Evolutionary conservation across 257 asterid genomes (phyloP).

Genomic region (Nicotiana undulata): DNA sequence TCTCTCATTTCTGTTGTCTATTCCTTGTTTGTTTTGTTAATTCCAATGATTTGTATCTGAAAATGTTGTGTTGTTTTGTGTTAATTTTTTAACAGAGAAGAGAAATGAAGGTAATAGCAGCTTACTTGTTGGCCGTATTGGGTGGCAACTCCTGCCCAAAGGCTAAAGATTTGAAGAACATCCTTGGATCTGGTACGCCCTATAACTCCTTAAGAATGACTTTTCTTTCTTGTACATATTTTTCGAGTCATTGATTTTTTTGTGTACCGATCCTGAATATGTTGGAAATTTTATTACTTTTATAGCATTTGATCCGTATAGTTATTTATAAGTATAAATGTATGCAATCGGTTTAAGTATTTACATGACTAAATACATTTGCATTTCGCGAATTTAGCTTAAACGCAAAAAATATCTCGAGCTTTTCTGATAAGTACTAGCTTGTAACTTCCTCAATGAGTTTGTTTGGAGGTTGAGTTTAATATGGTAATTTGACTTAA

Average conservation of each 20-base stretch:
- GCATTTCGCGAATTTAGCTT: neutral
- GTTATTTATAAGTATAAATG: neutral
- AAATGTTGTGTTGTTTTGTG: neutral
- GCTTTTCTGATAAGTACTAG: neutral
- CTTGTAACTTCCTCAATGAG: neutral
- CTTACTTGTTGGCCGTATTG: slow-evolving; percentile 48
- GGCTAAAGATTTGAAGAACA: slow-evolving; percentile 33
- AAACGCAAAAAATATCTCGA: neutral
- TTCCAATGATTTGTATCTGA: neutral
- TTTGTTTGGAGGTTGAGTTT: neutral
- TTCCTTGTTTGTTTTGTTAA: neutral
- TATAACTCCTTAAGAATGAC: neutral
- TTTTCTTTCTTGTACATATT: neutral
- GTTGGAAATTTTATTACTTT: neutral
- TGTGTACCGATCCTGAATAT: neutral
- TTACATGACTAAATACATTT: neutral
- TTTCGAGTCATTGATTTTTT: neutral
- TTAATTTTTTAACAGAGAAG: neutral
- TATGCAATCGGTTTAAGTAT: neutral
- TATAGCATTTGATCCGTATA: neutral
- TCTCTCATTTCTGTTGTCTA: neutral
- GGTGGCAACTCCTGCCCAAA: slow-evolving; percentile 45
- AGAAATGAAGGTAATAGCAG: slow-evolving; percentile 49
- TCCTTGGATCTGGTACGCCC: slow-evolving; percentile 32
- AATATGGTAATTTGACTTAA: neutral